A percentile compares a stretch with the other conserved stretches of the same genome.
phyloP scores from a whole-genome alignment of 129 eudicot species.

The Flaveria linearis region DNA sequence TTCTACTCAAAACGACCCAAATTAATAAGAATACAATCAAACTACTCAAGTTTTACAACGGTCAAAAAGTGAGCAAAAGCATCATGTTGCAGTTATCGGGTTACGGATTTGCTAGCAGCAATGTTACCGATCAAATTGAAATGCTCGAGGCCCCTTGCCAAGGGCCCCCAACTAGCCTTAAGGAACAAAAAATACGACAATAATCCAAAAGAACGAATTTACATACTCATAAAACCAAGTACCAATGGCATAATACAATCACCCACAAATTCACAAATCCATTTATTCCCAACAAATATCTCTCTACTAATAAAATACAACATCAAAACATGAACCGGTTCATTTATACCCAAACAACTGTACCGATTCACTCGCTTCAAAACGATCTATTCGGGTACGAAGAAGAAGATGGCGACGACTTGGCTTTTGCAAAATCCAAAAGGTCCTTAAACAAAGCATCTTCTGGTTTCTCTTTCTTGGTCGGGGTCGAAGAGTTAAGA shows the following conservation, averaged over 20 bases:
- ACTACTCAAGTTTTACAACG: too few species aligned
- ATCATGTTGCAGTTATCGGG: too few species aligned
- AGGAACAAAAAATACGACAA: too few species aligned
- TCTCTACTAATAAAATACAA: constrained; percentile 17
- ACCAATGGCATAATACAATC: constrained; percentile 13
- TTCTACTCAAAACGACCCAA: too few species aligned
- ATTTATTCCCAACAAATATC: constrained; percentile 12
- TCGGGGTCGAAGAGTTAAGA: constrained; percentile 30
- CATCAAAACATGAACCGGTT: neutral
- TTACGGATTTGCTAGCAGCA: too few species aligned
- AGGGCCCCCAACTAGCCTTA: too few species aligned
- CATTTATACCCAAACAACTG: constrained; percentile 11
- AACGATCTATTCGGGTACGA: constrained; percentile 41
- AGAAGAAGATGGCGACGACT: constrained; percentile 35
- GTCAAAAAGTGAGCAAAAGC: too few species aligned
- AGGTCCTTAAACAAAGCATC: constrained; percentile 45
- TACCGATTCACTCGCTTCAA: constrained; percentile 22
- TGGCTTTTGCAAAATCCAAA: constrained; percentile 41
- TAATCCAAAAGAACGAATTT: neutral
- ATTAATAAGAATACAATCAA: too few species aligned
- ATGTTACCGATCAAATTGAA: too few species aligned
- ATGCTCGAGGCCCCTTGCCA: too few species aligned
- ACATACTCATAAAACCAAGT: constrained; percentile 16
- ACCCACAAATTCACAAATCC: constrained; percentile 14
- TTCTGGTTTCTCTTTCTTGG: constrained; percentile 38